Evolutionary conservation across 2,329 filamentous ascomycete genomes (phyloP).

Genomic region (Nemania abortiva): DNA sequence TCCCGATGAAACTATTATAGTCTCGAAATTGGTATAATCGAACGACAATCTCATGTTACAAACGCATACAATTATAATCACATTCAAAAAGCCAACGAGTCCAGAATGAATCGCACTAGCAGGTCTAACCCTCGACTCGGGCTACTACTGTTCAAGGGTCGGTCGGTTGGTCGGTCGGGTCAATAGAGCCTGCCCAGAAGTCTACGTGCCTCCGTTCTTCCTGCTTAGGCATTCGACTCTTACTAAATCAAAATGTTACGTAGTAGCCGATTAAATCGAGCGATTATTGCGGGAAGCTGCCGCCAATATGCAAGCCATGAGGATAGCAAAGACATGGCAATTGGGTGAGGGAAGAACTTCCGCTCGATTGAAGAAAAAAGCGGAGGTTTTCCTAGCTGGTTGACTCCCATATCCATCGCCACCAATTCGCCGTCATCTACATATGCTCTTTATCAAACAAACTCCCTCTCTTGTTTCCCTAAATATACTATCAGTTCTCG

Average conservation of each 20-base stretch:
- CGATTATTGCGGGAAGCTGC: conserved; percentile 21
- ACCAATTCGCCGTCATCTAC: conserved; percentile 1
- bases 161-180: background rate
- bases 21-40: conserved; percentile 36
- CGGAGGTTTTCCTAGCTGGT: background rate
- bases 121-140: background rate
- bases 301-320: conserved; percentile 14
- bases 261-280: conserved; percentile 4
- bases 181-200: conserved; percentile 2
- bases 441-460: conserved; percentile 23
- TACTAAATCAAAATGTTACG: conserved; percentile 11
- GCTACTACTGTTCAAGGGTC: background rate
- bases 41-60: conserved; percentile 33
- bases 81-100: background rate
- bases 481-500: conserved; percentile 28
- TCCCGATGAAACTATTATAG: conserved; percentile 31
- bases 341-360: conserved; percentile 22
- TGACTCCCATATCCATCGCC: background rate
- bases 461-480: conserved; percentile 3
- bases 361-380: conserved; percentile 4
- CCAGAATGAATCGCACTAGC: background rate
- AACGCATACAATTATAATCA: conserved; percentile 10
- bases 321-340: conserved; percentile 10
- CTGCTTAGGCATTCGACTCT: background rate
- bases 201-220: conserved; percentile 13